Evolutionary conservation across 768 basidiomycete genomes (phyloP), one percentile per base, ranked within the genome.

Genomic region (Trametes punicea): DNA sequence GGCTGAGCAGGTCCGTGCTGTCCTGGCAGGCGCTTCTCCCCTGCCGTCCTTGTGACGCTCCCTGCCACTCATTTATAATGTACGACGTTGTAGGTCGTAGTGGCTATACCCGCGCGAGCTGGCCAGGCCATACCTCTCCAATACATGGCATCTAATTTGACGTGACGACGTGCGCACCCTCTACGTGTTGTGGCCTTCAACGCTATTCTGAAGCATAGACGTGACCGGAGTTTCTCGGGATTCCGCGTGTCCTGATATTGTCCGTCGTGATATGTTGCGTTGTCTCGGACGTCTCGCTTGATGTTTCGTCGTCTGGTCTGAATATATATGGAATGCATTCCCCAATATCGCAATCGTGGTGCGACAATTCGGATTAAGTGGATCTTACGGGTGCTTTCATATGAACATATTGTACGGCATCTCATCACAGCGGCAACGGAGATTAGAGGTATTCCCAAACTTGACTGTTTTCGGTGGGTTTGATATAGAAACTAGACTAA

Each of bases 101-200:
- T 45, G 50, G 38, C 20, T 26, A 58, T 53, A 58, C 46, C 56
- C 51, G 46, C 57, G 51, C 40, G 51, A 33, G 38, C 38, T 23
- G 25, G 25, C 42, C 15, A n/a, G n/a, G 31, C 51, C 46, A 58
- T 58, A 58, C 57, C 46, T n/a, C 15, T 15, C 31, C n/a, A n/a
- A n/a, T n/a, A n/a, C n/a, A n/a, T n/a, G n/a, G n/a, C n/a, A n/a
- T n/a, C 29, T 48, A 52, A 53, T 48, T n/a, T 6, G 20, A 48
- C 27, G 39, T 39, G 40, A 34, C 29, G 21, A 5, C 16, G 30
- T 26, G 34, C 38, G 49, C n/a, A n/a, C n/a, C n/a, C n/a, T n/a
- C n/a, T n/a, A n/a, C n/a, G n/a, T n/a, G n/a, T n/a, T n/a, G n/a
- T n/a, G n/a, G n/a, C n/a, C n/a, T n/a, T n/a, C n/a, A n/a, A n/a